Base-by-base conservation (phyloP, 352 stramenopile genomes). In the Pythium insidiosum region DNA sequence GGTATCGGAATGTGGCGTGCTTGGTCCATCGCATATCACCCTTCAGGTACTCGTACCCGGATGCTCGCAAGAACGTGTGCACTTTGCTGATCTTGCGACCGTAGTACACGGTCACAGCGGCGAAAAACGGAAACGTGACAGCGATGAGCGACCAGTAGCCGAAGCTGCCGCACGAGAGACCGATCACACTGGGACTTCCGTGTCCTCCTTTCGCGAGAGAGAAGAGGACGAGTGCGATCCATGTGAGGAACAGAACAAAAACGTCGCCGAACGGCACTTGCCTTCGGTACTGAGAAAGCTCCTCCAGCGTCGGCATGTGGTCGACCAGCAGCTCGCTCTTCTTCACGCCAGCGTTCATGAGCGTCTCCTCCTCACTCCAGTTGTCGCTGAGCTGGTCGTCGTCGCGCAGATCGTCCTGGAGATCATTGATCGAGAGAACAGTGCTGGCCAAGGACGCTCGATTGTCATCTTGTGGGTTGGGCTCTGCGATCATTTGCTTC, bases 11-110 rank as follows among this genome's bases (percentile, higher is more conserved):
- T 0, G 95, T 94, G 5, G 87, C 73, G n/a, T 74, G 59, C 23
- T 68, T 69, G 52, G 93, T 82, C 95, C 95, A 99, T 46, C 95
- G 50, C 47, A 99, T 93, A 61, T 99, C 95, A 13, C 94, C 95
- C 51, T 97, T 83, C n/a, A 86, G 61, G 58, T 98, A 98, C n/a
- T 84, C 63, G 56, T 97, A 98, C 7, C 78, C 75, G 0, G 58
- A 84, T 6, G 61, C 55, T 46, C 84, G 63, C 39, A 89, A 45
- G 38, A 83, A 71, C 18, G 58, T 49, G 43, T 89, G 76, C 23
- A 78, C 73, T 7, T 56, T 61, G 19, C 54, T 63, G 45, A 92
- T 81, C 53, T 86, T 85, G 36, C 63, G 43, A 9, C 74, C 80
- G 52, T 84, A 89, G 63, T 87, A 83, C n/a, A 80, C 57, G 9